These are phyloP conservation scores for Nadsonia starkeyi-henricii DNA, from an alignment of 1,139 yeast species.

Conservation along the genomic window DNA sequence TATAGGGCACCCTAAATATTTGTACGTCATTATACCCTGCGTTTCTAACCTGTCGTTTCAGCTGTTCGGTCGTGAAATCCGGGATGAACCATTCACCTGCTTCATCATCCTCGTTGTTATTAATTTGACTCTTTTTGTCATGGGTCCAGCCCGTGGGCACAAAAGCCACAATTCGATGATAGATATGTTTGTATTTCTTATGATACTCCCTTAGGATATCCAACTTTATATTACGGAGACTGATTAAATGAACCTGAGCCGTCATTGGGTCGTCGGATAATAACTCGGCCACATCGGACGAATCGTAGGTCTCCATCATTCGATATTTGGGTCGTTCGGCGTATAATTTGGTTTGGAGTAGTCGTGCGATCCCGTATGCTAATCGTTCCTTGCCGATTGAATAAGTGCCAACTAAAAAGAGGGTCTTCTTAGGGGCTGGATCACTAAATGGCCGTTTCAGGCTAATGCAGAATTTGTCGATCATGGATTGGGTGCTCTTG, in stretches of 20 bases:
- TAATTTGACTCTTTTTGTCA: slow-evolving; percentile 10
- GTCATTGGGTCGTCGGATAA: slow-evolving; percentile 31
- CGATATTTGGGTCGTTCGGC: slow-evolving; percentile 35
- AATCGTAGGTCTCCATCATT: slow-evolving; percentile 29
- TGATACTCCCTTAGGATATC: slow-evolving; percentile 20
- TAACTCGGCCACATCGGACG: slow-evolving; percentile 24
- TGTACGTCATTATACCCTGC: slow-evolving; percentile 21
- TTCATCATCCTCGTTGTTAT: slow-evolving; percentile 8
- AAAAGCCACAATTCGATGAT: slow-evolving; percentile 21
- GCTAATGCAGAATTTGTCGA: not conserved
- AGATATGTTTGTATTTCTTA: slow-evolving; percentile 14
- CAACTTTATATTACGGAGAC: slow-evolving; percentile 37
- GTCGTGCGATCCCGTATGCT: slow-evolving; percentile 53
- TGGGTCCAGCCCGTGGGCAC: slow-evolving; percentile 84
- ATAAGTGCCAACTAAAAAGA: slow-evolving; percentile 78
- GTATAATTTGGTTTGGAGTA: slow-evolving; percentile 40
- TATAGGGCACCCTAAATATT: slow-evolving; percentile 62
- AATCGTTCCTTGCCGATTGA: slow-evolving; percentile 82
- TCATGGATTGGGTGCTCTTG: not conserved
- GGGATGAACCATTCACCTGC: slow-evolving; percentile 2
- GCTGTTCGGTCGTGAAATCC: slow-evolving; percentile 2
- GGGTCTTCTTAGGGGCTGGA: slow-evolving; percentile 11
- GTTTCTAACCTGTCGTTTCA: slow-evolving; percentile 1
- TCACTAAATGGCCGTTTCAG: not conserved
- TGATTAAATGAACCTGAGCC: slow-evolving; percentile 57